Conservation (phyloP, 164 flowering plant species). For the Piper longum region DNA sequence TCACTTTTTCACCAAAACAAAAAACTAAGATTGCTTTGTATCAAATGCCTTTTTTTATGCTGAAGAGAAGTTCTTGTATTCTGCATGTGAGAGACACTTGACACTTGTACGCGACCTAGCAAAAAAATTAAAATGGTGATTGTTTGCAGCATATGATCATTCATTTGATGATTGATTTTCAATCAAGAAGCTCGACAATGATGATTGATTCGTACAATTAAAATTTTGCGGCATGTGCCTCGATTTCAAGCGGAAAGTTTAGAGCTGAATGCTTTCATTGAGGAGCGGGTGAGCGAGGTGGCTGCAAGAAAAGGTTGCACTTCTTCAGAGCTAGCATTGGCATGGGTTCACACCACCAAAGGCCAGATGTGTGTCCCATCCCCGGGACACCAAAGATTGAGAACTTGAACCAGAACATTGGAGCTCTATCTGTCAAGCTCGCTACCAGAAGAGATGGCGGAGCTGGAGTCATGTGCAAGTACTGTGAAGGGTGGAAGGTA, state of each 20-base stretch:
- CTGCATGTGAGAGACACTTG: too few relatives aligned
- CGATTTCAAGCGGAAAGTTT: slow-evolving; percentile 21
- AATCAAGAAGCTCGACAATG: not conserved
- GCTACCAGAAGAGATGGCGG: slow-evolving; percentile 24
- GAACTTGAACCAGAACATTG: slow-evolving; percentile 29
- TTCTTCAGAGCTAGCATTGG: slow-evolving; percentile 26
- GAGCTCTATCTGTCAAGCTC: slow-evolving; percentile 28
- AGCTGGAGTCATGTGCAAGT: slow-evolving; percentile 22
- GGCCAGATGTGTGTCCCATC: slow-evolving; percentile 25
- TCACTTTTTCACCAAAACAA: too few relatives aligned
- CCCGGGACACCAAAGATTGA: slow-evolving; percentile 42
- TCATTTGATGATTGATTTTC: too few relatives aligned
- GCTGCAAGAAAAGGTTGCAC: slow-evolving; percentile 27
- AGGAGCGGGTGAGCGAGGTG: slow-evolving; percentile 18
- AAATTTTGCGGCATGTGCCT: slow-evolving; percentile 14
- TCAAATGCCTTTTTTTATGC: too few relatives aligned
- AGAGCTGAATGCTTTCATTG: slow-evolving; percentile 18
- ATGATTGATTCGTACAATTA: too few relatives aligned
- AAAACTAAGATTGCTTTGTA: too few relatives aligned
- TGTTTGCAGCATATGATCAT: not conserved
- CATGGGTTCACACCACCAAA: slow-evolving; percentile 31
- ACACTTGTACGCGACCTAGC: too few relatives aligned
- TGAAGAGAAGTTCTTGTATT: too few relatives aligned
- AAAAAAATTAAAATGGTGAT: too few relatives aligned
- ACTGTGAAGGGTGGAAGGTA: slow-evolving; percentile 24